A percentile compares a stretch with the other conserved stretches of the same genome.
phyloP scores from a whole-genome alignment of 306 rosid species.

The Potentilla sterilis region DNA sequence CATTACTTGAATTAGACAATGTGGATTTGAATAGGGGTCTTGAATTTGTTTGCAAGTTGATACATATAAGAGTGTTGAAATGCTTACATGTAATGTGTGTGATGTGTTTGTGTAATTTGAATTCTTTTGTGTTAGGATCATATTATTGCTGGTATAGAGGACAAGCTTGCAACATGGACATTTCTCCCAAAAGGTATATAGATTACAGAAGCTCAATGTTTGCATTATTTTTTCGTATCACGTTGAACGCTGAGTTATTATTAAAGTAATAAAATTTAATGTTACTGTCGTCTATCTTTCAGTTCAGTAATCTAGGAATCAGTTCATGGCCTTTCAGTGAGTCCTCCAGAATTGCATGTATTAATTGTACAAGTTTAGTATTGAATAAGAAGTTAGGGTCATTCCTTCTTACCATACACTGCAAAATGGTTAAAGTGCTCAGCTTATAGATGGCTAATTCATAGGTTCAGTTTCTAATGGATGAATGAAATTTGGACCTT shows the following conservation, averaged over 20 bases:
- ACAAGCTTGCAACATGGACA: constrained; percentile 90
- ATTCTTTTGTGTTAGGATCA: constrained; percentile 65
- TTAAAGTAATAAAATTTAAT: neutral
- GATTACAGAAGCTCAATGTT: constrained; percentile 6
- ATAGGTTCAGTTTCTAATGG: neutral
- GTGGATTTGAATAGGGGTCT: neutral
- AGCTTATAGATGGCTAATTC: neutral
- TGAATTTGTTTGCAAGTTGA: neutral
- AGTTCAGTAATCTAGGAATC: neutral
- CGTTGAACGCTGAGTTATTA: neutral
- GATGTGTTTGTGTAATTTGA: constrained; percentile 1
- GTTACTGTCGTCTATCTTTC: neutral
- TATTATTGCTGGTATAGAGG: constrained; percentile 86
- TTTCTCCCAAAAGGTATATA: constrained; percentile 92
- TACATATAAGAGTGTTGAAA: neutral
- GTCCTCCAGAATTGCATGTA: neutral
- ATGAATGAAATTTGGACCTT: neutral
- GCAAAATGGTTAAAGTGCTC: neutral
- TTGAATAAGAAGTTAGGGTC: neutral
- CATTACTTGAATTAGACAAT: neutral
- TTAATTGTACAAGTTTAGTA: neutral
- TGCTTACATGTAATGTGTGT: neutral
- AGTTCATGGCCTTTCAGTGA: neutral
- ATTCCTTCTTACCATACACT: neutral
- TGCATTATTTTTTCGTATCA: neutral